A percentile compares a stretch with the other conserved stretches of the same genome.
phyloP scores from a whole-genome alignment of 2,329 filamentous ascomycete genomes.

The Monosporascus sp. region DNA sequence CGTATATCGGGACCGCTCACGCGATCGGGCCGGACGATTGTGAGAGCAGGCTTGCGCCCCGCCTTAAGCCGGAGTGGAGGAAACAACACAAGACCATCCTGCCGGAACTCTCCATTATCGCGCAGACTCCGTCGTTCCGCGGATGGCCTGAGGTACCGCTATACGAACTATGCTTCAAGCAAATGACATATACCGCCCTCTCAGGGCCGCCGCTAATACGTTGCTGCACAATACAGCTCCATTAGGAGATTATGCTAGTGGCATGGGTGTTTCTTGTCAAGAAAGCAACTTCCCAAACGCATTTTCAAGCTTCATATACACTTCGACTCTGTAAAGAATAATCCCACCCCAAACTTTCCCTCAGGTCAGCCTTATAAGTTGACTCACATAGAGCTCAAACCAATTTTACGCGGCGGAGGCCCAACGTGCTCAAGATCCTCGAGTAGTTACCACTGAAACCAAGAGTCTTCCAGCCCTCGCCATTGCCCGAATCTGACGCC shows the following conservation, averaged over 20 bases:
- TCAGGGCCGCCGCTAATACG: not conserved
- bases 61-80: not conserved
- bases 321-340: not conserved
- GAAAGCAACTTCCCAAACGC: too few species aligned
- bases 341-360: not conserved
- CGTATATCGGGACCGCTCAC: not conserved
- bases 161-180: not conserved
- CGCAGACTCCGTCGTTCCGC: not conserved
- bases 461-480: slow-evolving; percentile 12
- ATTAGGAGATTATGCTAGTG: not conserved
- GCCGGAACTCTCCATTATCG: not conserved
- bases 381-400: not conserved
- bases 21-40: not conserved
- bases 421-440: slow-evolving; percentile 14
- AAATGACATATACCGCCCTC: not conserved
- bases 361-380: too few species aligned
- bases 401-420: slow-evolving; percentile 9
- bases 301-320: too few species aligned
- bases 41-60: not conserved
- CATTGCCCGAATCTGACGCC: not conserved
- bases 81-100: not conserved
- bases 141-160: slow-evolving; percentile 1
- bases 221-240: not conserved
- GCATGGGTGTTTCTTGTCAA: not conserved
- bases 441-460: slow-evolving; percentile 10